These are phyloP conservation scores for Epichloe sylvatica DNA, from an alignment of 2,329 filamentous ascomycete species.

Conservation along the genomic window DNA sequence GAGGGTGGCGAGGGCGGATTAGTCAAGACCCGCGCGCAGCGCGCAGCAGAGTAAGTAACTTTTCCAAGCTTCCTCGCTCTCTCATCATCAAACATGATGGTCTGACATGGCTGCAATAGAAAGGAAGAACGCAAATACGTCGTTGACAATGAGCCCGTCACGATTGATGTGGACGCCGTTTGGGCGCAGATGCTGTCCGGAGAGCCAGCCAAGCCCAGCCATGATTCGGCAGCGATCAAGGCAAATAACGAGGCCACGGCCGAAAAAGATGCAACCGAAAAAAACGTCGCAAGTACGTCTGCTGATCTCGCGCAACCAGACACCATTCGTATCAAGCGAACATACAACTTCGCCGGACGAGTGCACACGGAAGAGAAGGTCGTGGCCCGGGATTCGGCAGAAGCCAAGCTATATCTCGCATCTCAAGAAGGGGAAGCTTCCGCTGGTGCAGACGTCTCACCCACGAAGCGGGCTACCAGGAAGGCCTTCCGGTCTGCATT, in stretches of 20 bases:
- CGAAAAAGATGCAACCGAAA: constrained; percentile 14
- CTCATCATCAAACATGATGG: not conserved
- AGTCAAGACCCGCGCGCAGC: constrained; percentile 59
- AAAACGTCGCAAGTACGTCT: not conserved
- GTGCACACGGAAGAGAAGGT: constrained; percentile 59
- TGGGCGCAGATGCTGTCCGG: constrained; percentile 52
- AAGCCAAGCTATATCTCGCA: constrained; percentile 49
- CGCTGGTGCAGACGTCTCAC: constrained; percentile 14
- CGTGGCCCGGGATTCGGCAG: constrained; percentile 49
- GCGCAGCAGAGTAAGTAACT: constrained; percentile 45
- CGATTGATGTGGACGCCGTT: constrained; percentile 56
- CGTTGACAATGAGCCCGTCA: constrained; percentile 43
- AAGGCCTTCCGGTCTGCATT: constrained; percentile 49
- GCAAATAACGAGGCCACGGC: constrained; percentile 6
- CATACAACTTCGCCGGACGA: constrained; percentile 62
- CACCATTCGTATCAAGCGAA: constrained; percentile 52
- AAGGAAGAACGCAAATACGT: constrained; percentile 43
- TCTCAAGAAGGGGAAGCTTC: constrained; percentile 26
- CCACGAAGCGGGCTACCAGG: constrained; percentile 31
- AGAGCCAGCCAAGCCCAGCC: constrained; percentile 4
- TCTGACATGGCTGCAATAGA: constrained; percentile 17
- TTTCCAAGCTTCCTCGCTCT: not conserved
- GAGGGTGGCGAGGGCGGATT: constrained; percentile 47
- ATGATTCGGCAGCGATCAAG: not conserved
- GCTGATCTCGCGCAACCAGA: constrained; percentile 6